phyloP scores from a whole-genome alignment of 805 yeast species.

The Cyberlindnera subsufficiens region DNA sequence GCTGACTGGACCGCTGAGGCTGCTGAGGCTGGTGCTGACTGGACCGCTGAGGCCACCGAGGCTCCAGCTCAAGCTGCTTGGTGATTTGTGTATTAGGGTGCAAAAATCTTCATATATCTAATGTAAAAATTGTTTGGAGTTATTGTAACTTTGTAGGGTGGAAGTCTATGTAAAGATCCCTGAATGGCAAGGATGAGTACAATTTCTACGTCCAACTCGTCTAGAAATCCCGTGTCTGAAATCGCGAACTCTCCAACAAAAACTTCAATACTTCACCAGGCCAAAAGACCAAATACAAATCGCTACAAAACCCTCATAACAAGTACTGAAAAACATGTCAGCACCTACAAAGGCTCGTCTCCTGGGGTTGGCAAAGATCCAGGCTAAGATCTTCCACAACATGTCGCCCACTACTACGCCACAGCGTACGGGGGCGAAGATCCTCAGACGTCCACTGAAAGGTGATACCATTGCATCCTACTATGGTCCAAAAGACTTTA shows the following conservation, averaged over 20 bases:
- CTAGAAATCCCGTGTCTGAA: too few relatives aligned
- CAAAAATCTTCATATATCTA: slow-evolving; percentile 15
- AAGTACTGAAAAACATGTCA: slow-evolving; percentile 21
- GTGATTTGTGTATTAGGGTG: slow-evolving; percentile 14
- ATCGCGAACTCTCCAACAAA: neutral
- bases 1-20: slow-evolving; percentile 75
- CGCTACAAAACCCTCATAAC: neutral
- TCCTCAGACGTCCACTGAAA: slow-evolving; percentile 58
- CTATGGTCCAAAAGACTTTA: slow-evolving; percentile 69
- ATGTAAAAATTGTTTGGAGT: slow-evolving; percentile 17
- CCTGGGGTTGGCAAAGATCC: slow-evolving; percentile 49
- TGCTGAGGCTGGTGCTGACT: slow-evolving; percentile 61
- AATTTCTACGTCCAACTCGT: too few relatives aligned
- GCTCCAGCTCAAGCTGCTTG: slow-evolving; percentile 26
- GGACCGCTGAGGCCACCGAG: slow-evolving; percentile 39
- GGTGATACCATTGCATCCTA: slow-evolving; percentile 69
- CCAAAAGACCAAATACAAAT: neutral
- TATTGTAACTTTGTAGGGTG: neutral
- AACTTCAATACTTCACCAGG: neutral
- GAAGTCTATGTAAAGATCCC: too few relatives aligned
- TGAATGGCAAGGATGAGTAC: neutral
- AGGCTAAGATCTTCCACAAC: slow-evolving; percentile 63
- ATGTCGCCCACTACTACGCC: slow-evolving; percentile 53
- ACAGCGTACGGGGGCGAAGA: slow-evolving; percentile 67
- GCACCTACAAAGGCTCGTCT: slow-evolving; percentile 38